phyloP scores from a whole-genome alignment of 1,139 yeast species.

The Candida anutae region DNA sequence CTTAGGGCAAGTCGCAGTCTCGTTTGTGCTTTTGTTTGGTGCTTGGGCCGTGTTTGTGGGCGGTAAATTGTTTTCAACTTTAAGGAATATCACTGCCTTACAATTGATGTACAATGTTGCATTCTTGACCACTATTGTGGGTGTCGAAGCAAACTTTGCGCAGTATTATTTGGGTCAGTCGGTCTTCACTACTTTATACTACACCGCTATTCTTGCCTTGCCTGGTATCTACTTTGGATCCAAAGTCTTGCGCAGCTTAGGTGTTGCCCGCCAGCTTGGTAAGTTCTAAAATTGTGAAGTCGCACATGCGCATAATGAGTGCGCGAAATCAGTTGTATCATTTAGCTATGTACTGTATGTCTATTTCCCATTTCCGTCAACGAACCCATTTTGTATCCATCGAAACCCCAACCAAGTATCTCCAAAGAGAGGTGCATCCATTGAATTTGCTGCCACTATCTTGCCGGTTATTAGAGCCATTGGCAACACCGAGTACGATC shows the following conservation, averaged over 20 bases:
- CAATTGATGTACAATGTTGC: conserved; percentile 32
- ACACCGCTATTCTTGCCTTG: conserved; percentile 43
- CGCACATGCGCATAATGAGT: too few species aligned
- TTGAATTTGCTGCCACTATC: conserved; percentile 58
- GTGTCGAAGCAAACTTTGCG: conserved; percentile 56
- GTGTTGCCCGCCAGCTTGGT: conserved; percentile 26
- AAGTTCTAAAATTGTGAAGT: conserved; percentile 7
- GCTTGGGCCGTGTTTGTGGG: conserved; percentile 44
- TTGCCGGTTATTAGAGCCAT: conserved; percentile 84
- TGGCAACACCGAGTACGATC: conserved; percentile 84
- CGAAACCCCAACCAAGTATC: conserved; percentile 30
- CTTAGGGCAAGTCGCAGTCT: conserved; percentile 32
- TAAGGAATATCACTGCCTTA: conserved; percentile 17
- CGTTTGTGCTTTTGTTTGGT: conserved; percentile 36
- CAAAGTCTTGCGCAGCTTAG: conserved; percentile 41
- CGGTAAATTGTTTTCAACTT: conserved; percentile 32
- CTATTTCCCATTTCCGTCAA: conserved; percentile 10
- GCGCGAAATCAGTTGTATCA: too few species aligned
- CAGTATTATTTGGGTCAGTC: conserved; percentile 64
- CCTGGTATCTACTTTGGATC: conserved; percentile 65
- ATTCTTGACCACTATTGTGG: conserved; percentile 47
- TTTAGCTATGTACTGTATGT: too few species aligned
- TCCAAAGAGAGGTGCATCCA: conserved; percentile 27
- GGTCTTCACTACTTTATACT: conserved; percentile 61
- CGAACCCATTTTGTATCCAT: conserved; percentile 40